Evolutionary conservation across 495 filamentous ascomycete genomes (phyloP), one percentile per base, ranked within the genome.

Genomic region (Endocarpon pusillum): DNA sequence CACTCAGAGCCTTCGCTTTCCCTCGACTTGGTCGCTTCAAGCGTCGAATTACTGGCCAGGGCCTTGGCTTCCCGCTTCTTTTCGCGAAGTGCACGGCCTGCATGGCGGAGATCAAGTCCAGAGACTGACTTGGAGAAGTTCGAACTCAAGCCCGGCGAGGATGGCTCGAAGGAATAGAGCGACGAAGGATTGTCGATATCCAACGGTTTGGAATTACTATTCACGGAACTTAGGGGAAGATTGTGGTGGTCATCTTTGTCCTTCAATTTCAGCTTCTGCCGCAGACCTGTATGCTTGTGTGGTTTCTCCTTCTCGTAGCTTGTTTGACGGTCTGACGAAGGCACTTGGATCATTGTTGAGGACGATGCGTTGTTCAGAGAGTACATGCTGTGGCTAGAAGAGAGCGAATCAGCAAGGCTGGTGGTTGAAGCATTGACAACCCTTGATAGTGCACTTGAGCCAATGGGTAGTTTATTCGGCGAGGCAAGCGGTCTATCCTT

Each of bases 241-340:
- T 78, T 65, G 35, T 45, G 53, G 42, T 87, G 73, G 35, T 86
- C 78, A 34, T 91, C 83, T 38, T 71, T 75, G 34, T 78, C 78
- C 45, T 78, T 86, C 15, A 86, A 56, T 52, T 91, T 94, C 49
- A 94, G 68, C 53, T 94, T 94, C 57, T 91, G 82, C 29, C 89
- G 67, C 33, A 96, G 48, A 49, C 96, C 94, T 46, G 94, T 79
- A 42, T 76, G 75, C 41, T 71, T 75, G 43, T 78, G 72, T 1
- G 40, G 40, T 23, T 74, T 72, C 47, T 77, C 75, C 28, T 55
- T 59, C 31, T 58, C 61, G 55, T 53, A 1, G 49, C 26, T 48
- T 49, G 18, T 39, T 40, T 3, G 41, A 40, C 15, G 42, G 22
- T 34, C 7, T 54, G 46, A 10, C 57, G 52, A 43, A 62, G 54